phyloP scores from a whole-genome alignment of 1,284 basidiomycete genomes.

The Blastosporella zonata region DNA sequence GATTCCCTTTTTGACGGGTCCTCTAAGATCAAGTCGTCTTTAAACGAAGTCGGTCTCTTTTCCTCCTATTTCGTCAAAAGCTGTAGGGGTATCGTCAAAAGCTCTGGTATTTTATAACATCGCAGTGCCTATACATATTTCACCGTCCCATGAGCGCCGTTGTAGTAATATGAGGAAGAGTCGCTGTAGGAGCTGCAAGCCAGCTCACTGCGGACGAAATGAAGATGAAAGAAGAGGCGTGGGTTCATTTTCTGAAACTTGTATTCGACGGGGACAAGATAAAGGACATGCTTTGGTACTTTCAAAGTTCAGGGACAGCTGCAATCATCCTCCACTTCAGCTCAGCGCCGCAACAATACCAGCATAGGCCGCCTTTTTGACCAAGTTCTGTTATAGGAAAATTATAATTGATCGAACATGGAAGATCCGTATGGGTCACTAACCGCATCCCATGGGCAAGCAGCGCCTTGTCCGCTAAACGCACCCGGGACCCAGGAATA shows the following conservation, averaged over 20 bases:
- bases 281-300: no score
- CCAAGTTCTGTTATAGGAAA: constrained; percentile 28
- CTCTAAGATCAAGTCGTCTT: constrained; percentile 36
- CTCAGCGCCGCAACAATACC: constrained; percentile 33
- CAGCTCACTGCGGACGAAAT: no score
- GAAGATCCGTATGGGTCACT: constrained; percentile 12
- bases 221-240: no score
- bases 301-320: no score
- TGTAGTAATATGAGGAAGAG: no score
- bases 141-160: no score
- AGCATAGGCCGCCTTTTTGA: constrained; percentile 39
- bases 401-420: background rate
- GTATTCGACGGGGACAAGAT: no score
- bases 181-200: no score
- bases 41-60: constrained; percentile 52
- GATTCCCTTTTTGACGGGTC: constrained; percentile 54
- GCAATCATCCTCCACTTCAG: background rate
- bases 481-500: constrained; percentile 54
- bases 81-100: constrained; percentile 66
- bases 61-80: constrained; percentile 61
- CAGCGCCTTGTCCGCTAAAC: constrained; percentile 47
- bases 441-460: constrained; percentile 48
- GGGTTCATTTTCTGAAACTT: no score
- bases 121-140: background rate
- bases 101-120: constrained; percentile 47